Evolutionary conservation across 495 filamentous ascomycete species (phyloP), one percentile per base, ranked within the genome.

Genomic region (Hypoxylon trugodes): DNA sequence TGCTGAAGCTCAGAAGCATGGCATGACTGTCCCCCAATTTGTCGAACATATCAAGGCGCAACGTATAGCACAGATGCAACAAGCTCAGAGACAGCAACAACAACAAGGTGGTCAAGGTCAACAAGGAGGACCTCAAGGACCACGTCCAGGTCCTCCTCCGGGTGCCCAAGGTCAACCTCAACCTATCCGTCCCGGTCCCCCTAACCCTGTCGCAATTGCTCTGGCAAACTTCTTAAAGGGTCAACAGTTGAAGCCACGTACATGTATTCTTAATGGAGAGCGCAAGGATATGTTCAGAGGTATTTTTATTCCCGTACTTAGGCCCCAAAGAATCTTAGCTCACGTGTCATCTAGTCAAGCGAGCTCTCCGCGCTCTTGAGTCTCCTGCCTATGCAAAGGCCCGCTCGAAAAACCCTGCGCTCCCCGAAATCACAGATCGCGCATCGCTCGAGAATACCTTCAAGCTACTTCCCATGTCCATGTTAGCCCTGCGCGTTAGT

Each of bases 211-310:
- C 68, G 93, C 93, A 3, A 69, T 97, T 16, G 92, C 93, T 13
- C 85, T 99, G 19, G 96, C 96, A 65, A 89, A 92, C 69, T 99
- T 94, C 79, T 79, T 99, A 48, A 85, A 87, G 61, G 77, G 84
- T 47, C 93, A 97, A 77, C 82, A 91, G 64, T 79, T 99, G 62
- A 99, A 99, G 84, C 81, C 86, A 37, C 83, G 96, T 63, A 97
- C 95, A 22, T 92, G 89, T 77, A 96, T 99, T 56, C 81, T 97
- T 65, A 93, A 97, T 68, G 96, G 95, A 61, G 94, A 98, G 80
- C 84, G 96, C 56, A 98, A 97, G 79, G 94, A 99, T 62, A 93
- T 99, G 87, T 98, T 99, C 78, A 91, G 89, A 83, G 90, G 94
- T 96, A 76, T 47, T 52, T 48, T 9, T 35, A 42, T 10, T 28